Evolutionary conservation across 108 stramenopile species (phyloP).

Genomic region (Cyclotella distinguenda): DNA sequence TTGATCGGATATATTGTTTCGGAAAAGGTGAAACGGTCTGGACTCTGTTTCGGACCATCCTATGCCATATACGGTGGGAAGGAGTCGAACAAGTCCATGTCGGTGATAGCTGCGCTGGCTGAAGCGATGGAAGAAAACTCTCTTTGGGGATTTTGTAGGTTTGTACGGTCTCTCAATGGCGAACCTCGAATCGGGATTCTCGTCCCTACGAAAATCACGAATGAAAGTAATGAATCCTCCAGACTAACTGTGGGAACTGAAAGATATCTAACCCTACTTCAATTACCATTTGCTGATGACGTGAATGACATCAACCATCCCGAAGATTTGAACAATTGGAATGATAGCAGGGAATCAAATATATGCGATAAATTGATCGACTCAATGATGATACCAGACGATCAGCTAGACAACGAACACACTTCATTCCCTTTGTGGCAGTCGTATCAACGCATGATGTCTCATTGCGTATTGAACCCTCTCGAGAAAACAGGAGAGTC

Average conservation of each 20-base stretch:
- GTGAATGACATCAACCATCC: constrained; percentile 37
- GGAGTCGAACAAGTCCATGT: constrained; percentile 55
- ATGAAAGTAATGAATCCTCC: background rate
- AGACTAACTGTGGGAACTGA: background rate
- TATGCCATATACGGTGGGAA: constrained; percentile 63
- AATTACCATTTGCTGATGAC: constrained; percentile 81
- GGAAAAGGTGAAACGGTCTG: constrained; percentile 35
- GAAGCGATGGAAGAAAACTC: constrained; percentile 55
- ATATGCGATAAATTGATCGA: constrained; percentile 76
- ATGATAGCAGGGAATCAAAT: constrained; percentile 23
- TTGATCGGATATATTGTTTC: constrained; percentile 69
- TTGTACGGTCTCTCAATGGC: constrained; percentile 65
- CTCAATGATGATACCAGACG: constrained; percentile 65
- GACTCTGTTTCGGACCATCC: constrained; percentile 58
- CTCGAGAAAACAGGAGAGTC: constrained; percentile 12
- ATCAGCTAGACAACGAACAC: constrained; percentile 40
- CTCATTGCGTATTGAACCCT: constrained; percentile 40
- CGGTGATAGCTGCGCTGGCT: constrained; percentile 72
- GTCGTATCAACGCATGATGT: constrained; percentile 36
- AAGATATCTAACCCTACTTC: constrained; percentile 58
- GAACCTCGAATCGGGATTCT: constrained; percentile 72
- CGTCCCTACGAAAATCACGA: constrained; percentile 49
- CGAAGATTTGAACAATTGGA: constrained; percentile 10
- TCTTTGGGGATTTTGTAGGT: constrained; percentile 64
- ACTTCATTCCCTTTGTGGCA: constrained; percentile 57